Percentiles rank a stretch among this genome's conserved stretches.
These are phyloP conservation scores for Trichoderma gracile DNA, from an alignment of 2,329 filamentous ascomycete species.

Conservation along the genomic window DNA sequence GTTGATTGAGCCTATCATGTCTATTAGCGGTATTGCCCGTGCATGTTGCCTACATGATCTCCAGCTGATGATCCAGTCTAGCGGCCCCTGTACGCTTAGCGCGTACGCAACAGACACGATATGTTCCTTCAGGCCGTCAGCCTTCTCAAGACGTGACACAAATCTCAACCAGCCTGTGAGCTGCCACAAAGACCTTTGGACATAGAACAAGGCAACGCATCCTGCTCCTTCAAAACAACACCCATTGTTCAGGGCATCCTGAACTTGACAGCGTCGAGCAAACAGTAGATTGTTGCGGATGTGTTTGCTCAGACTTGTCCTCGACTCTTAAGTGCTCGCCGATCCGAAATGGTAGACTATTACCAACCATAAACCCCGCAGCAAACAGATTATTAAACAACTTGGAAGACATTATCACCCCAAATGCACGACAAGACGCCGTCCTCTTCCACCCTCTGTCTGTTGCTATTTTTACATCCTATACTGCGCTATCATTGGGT, in stretches of 20 bases:
- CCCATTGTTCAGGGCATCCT: too few species aligned
- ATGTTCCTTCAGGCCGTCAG: neutral
- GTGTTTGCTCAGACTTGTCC: too few species aligned
- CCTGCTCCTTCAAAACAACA: too few species aligned
- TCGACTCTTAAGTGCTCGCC: too few species aligned
- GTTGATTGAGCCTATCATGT: neutral
- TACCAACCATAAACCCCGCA: neutral
- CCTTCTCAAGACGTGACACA: neutral
- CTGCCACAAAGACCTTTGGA: too few species aligned
- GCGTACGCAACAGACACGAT: neutral
- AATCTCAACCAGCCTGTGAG: too few species aligned
- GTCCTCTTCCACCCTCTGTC: neutral
- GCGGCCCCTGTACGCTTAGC: neutral
- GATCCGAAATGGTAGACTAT: neutral
- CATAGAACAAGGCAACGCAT: too few species aligned
- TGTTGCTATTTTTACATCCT: neutral
- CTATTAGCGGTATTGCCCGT: neutral
- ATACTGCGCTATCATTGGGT: neutral
- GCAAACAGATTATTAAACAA: slow-evolving; percentile 14
- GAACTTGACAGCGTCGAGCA: too few species aligned
- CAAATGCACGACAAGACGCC: neutral
- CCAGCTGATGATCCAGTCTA: slow-evolving; percentile 10
- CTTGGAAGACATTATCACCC: too few species aligned
- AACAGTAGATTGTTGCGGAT: too few species aligned
- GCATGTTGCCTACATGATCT: neutral